Conservation (phyloP, 2,329 filamentous ascomycete species). For the Colletotrichum sp. region DNA sequence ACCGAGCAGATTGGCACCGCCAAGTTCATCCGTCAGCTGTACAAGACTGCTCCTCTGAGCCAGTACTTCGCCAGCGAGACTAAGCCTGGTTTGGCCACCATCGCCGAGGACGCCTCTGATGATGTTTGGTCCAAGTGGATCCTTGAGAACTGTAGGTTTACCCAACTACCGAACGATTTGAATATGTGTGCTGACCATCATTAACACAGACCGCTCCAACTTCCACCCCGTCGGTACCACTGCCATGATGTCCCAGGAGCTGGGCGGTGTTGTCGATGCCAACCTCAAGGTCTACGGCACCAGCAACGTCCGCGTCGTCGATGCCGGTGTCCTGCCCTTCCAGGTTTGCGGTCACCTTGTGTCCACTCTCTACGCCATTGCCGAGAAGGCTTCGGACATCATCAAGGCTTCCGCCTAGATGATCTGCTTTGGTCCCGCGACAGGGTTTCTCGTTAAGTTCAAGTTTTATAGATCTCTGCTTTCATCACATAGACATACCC, state of each 20-base stretch:
- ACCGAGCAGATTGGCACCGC: conserved; percentile 29
- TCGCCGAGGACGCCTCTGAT: conserved; percentile 33
- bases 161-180: fast-evolving
- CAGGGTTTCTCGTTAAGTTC: background rate
- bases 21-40: conserved; percentile 33
- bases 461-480: background rate
- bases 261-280: conserved; percentile 54
- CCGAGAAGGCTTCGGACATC: conserved; percentile 46
- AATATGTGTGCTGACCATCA: background rate
- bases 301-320: conserved; percentile 52
- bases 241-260: conserved; percentile 53
- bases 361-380: conserved; percentile 57
- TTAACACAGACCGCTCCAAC: conserved; percentile 25
- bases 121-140: conserved; percentile 12
- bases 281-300: conserved; percentile 54
- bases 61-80: conserved; percentile 22
- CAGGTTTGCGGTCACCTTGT: conserved; percentile 54
- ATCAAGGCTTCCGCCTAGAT: conserved; percentile 24
- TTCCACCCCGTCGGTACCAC: conserved; percentile 53
- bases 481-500: background rate
- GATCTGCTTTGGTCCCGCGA: fast-evolving
- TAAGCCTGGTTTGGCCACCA: conserved; percentile 22
- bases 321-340: conserved; percentile 54
- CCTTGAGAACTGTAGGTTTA: background rate
- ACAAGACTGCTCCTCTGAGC: conserved; percentile 30